Evolutionary conservation across 1,284 basidiomycete genomes (phyloP).

Genomic region (Melampsora abietis-canadensis): DNA sequence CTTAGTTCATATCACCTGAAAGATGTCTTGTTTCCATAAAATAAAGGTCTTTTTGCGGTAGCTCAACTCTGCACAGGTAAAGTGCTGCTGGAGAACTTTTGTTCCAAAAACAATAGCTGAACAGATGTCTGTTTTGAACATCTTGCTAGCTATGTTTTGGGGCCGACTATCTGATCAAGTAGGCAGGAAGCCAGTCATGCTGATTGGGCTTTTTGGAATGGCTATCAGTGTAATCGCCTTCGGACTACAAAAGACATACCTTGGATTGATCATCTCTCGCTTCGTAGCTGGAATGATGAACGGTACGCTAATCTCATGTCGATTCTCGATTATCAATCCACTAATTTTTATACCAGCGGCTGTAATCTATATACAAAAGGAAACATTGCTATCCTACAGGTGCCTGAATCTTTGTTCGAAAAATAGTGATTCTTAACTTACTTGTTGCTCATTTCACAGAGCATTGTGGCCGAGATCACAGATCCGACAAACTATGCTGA

Average conservation of each 20-base stretch:
- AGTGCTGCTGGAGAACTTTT: not conserved
- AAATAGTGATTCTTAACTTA: too few relatives aligned
- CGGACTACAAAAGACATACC: conserved; percentile 29
- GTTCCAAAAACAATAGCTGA: not conserved
- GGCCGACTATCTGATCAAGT: conserved; percentile 43
- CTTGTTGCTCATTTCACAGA: not conserved
- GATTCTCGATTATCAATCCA: too few relatives aligned
- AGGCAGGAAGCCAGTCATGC: conserved; percentile 44
- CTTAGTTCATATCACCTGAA: not conserved
- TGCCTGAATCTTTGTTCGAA: not conserved
- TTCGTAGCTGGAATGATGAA: conserved; percentile 42
- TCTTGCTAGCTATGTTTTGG: conserved; percentile 46
- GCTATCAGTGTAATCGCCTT: conserved; percentile 39
- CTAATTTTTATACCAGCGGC: too few relatives aligned
- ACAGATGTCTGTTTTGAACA: not conserved
- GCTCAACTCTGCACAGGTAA: conserved; percentile 36
- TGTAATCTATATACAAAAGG: not conserved
- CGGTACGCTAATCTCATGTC: not conserved
- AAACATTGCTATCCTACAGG: conserved; percentile 38
- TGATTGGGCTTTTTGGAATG: conserved; percentile 45
- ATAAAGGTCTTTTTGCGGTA: conserved; percentile 36
- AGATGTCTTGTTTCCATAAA: not conserved
- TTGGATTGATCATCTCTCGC: conserved; percentile 33
- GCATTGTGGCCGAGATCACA: conserved; percentile 32
- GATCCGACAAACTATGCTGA: conserved; percentile 37